Conservation (phyloP, 495 filamentous ascomycete genomes). For the Neohortaea acidophila region DNA sequence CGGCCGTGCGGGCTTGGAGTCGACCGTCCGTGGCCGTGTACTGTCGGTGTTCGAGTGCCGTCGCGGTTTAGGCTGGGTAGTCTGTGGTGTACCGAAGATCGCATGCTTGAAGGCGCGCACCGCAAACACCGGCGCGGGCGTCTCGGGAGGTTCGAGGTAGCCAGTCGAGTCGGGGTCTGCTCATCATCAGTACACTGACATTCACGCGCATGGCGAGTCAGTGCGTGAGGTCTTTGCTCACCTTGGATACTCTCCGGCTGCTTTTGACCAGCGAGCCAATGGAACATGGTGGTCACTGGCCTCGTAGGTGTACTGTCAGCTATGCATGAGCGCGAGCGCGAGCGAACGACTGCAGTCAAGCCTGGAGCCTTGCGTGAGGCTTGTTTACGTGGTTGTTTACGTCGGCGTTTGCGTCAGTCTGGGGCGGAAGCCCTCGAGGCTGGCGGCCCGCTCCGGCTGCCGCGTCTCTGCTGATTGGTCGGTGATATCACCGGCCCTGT, state of each 20-base stretch:
- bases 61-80: slow-evolving; percentile 25
- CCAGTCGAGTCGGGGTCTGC: slow-evolving; percentile 11
- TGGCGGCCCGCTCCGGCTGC: too few species aligned
- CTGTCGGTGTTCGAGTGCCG: slow-evolving; percentile 14
- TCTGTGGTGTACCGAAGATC: slow-evolving; percentile 71
- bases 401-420: too few species aligned
- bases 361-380: too few species aligned
- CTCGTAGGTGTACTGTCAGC: too few species aligned
- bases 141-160: slow-evolving; percentile 58
- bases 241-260: slow-evolving; percentile 10
- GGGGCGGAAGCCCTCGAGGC: too few species aligned
- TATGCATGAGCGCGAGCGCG: background rate
- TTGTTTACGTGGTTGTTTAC: too few species aligned
- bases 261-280: slow-evolving; percentile 25
- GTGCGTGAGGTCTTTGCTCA: background rate
- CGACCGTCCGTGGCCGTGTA: slow-evolving; percentile 1
- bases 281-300: slow-evolving; percentile 20
- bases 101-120: slow-evolving; percentile 83
- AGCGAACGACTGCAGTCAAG: too few species aligned
- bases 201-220: too few species aligned
- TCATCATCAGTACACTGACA: slow-evolving; percentile 3
- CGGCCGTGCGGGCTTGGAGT: slow-evolving; percentile 3
- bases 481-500: too few species aligned
- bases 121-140: slow-evolving; percentile 86
- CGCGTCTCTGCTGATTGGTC: too few species aligned